Evolutionary conservation across 2,329 filamentous ascomycete species (phyloP), one percentile per base, ranked within the genome.

Genomic region (Neobulgaria alba): DNA sequence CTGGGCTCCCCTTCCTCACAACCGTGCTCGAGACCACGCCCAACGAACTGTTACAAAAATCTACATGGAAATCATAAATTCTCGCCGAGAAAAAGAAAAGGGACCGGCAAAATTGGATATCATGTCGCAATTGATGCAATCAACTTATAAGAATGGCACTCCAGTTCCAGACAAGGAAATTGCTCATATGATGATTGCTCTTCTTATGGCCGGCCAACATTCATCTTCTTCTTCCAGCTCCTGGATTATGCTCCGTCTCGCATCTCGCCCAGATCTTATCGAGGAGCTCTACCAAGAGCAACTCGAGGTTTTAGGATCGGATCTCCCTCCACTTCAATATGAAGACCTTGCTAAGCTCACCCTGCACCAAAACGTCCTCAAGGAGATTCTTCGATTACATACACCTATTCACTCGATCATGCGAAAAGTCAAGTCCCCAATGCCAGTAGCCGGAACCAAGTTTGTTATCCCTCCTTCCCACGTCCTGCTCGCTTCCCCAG

Each of bases 401-500:
- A 84, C 88, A 1, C 89, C 89, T 1, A 95, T 96, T 57, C 89
- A 95, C 73, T 92, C 85, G 37, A 94, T 96, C 58, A 77, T 96
- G 72, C 86, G 89, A 55, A 84, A 85, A 54, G 90, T 95, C 62
- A 95, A 90, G 68, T 77, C 78, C 51, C 87, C 89, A 44, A 86
- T 95, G 75, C 74, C 79, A 9, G 75, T 95, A 18, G 79, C 87
- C 20, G 85, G 84, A 50, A 93, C 86, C 31, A 82, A 82, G 53
- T 94, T 82, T 58, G 77, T 85, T 42, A 78, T 96, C 50, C 89
- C 90, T 5, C 77, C 83, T 3, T 77, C 74, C 33, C 88, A 94
- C 67, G 79, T 76, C 29, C 77, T 96, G 33, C 78, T 96, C 50
- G 80, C 89, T 29, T 86, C 89, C 2, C 88, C 89, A 1, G 87